Evolutionary conservation across 2,329 filamentous ascomycete genomes (phyloP), one percentile per base, ranked within the genome.

Genomic region (Sphaerulina musiva): DNA sequence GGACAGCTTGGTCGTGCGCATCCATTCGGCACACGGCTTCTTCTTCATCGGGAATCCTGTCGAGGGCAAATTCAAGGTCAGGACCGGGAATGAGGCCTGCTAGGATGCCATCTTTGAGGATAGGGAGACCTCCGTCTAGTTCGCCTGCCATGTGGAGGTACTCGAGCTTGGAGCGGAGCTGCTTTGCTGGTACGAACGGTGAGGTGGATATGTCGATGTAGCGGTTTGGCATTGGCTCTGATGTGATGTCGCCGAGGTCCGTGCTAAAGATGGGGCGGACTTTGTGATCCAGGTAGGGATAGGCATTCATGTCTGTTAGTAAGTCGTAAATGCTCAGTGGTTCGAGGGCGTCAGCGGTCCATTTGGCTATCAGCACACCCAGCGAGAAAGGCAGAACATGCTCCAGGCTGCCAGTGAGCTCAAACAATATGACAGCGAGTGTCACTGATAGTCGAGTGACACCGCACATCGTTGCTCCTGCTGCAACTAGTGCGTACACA

Each of bases 231-330:
- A 88, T 84, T 3, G 87, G 76, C 4, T 85, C 84, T 1, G 87
- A 83, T 0, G 92, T 85, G 53, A 98, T 93, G 59, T 95, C 92
- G 11, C 84, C 87, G 0, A 98, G 79, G 51, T 95, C 87, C 0
- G 87, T 85, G 0, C 91, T 95, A 69, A 96, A 95, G 14, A 95
- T 78, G 1, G 92, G 91, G 62, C 95, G 90, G 58, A 91, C 82
- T 70, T 96, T 97, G 73, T 95, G 95, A 72, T 95, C 90, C n/a
- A 98, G 80, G 74, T 95, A 96, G 0, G 93, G 93, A 62, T 97
- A 98, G 2, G 89, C 87, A 71, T 98, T 97, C 86, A 98, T 92
- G 68, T 93, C 90, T 0, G 91, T 97, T 14, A 97, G 77, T 9
- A 97, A 80, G 68, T 97, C 93, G 69, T 96, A 97, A 58, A 98